Evolutionary conservation across 768 basidiomycete genomes (phyloP).

Genomic region (Hemileccinum rubropunctum): DNA sequence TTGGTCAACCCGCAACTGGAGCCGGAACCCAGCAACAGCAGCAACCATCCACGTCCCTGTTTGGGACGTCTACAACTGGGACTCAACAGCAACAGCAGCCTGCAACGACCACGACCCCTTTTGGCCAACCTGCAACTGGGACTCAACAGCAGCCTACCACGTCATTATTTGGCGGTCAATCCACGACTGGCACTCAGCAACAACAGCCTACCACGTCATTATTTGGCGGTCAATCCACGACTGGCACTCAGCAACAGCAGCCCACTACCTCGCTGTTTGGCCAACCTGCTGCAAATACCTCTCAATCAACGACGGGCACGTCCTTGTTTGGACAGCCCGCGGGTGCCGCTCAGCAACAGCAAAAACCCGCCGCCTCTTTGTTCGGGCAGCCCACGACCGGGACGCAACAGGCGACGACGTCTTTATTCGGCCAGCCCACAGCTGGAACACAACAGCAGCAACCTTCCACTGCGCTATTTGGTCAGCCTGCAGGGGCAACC

Average conservation of each 20-base stretch:
- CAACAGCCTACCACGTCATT: slow-evolving; percentile 22
- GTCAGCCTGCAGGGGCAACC: slow-evolving; percentile 28
- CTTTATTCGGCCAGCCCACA: slow-evolving; percentile 30
- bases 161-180: slow-evolving; percentile 21
- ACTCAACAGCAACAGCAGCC: slow-evolving; percentile 31
- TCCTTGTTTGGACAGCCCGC: slow-evolving; percentile 37
- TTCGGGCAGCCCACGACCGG: slow-evolving; percentile 29
- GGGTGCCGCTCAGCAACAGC: slow-evolving; percentile 21
- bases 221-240: slow-evolving; percentile 28
- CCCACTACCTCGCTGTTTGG: slow-evolving; percentile 26
- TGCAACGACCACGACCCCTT: slow-evolving; percentile 19
- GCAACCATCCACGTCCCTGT: slow-evolving; percentile 17
- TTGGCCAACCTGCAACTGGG: slow-evolving; percentile 31
- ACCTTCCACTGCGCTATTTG: slow-evolving; percentile 33
- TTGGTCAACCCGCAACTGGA: slow-evolving; percentile 9
- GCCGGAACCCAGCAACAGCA: slow-evolving; percentile 24
- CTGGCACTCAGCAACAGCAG: slow-evolving; percentile 35
- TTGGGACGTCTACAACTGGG: slow-evolving; percentile 8
- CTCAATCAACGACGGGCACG: slow-evolving; percentile 26
- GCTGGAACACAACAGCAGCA: slow-evolving; percentile 34
- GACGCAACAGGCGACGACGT: slow-evolving; percentile 12
- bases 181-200: slow-evolving; percentile 15
- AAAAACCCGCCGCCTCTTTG: slow-evolving; percentile 24
- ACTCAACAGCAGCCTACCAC: slow-evolving; percentile 30
- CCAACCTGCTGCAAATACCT: slow-evolving; percentile 25